These are phyloP conservation scores for Talaromyces wortmannii DNA, from an alignment of 495 filamentous ascomycete genomes.

Conservation along the genomic window DNA sequence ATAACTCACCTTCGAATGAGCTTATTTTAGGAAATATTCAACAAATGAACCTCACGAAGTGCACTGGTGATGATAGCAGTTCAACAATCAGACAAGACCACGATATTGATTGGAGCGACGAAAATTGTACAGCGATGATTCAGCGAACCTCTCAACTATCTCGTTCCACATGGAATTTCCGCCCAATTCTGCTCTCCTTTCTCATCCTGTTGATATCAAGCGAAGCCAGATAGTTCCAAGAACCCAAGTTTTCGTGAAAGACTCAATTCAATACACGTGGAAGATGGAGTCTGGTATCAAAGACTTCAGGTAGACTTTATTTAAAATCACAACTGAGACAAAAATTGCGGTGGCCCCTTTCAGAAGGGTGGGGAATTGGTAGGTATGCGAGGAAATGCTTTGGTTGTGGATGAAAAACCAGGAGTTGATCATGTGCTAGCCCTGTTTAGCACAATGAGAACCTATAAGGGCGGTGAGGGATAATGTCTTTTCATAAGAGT, in stretches of 20 bases:
- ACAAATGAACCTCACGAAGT: not conserved
- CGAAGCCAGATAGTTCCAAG: not conserved
- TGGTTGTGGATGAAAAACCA: too few species aligned
- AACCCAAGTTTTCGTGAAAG: not conserved
- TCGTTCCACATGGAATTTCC: not conserved
- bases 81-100: not conserved
- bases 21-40: too few species aligned
- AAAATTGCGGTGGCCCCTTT: not conserved
- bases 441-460: too few species aligned
- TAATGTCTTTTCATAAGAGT: too few species aligned
- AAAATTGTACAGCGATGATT: not conserved
- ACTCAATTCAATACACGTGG: not conserved
- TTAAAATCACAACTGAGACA: not conserved
- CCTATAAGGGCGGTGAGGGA: too few species aligned
- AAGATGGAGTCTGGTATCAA: not conserved
- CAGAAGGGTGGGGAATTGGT: not conserved
- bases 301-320: not conserved
- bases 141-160: not conserved
- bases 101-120: not conserved
- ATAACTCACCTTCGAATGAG: not conserved
- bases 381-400: not conserved
- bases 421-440: too few species aligned
- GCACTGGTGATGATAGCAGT: not conserved
- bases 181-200: not conserved
- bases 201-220: not conserved